phyloP scores from a whole-genome alignment of 2,329 filamentous ascomycete species.

The Aspergillus japonicus region DNA sequence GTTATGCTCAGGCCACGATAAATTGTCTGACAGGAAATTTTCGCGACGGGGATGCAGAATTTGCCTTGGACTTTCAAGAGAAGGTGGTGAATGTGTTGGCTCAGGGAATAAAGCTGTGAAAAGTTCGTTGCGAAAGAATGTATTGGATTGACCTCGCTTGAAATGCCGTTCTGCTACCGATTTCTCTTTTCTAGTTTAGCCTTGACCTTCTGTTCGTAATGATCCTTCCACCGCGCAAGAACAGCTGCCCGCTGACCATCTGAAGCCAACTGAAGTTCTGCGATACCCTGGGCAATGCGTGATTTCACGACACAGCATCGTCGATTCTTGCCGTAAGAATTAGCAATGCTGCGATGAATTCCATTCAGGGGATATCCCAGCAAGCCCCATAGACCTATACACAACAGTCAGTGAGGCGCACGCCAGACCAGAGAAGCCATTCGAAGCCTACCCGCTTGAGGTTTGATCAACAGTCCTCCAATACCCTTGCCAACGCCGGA shows the following conservation, averaged over 20 bases:
- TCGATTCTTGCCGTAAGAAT: slow-evolving; percentile 11
- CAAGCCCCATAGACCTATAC: slow-evolving; percentile 15
- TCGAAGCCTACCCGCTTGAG: slow-evolving; percentile 10
- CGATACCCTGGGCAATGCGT: slow-evolving; percentile 13
- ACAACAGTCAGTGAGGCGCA: no score
- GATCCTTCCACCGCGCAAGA: background rate
- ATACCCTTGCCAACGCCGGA: slow-evolving; percentile 13
- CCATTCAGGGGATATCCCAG: slow-evolving; percentile 15
- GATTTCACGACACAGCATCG: slow-evolving; percentile 10
- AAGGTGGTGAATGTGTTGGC: slow-evolving; percentile 19
- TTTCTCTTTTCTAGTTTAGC: background rate
- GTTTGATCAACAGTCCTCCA: slow-evolving; percentile 13
- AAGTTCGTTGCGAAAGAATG: background rate
- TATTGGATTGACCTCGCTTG: background rate
- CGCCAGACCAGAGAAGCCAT: background rate
- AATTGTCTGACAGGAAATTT: slow-evolving; percentile 25
- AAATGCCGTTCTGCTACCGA: background rate
- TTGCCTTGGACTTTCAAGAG: slow-evolving; percentile 27
- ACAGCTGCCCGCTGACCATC: slow-evolving; percentile 3
- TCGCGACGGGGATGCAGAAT: slow-evolving; percentile 19
- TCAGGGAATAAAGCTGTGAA: background rate
- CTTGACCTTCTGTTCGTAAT: background rate
- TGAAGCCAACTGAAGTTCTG: slow-evolving; percentile 7
- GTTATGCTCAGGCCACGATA: slow-evolving; percentile 25
- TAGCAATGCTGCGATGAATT: slow-evolving; percentile 10